phyloP scores from a whole-genome alignment of 1,139 yeast genomes.

The Hyphopichia khmerensis region DNA sequence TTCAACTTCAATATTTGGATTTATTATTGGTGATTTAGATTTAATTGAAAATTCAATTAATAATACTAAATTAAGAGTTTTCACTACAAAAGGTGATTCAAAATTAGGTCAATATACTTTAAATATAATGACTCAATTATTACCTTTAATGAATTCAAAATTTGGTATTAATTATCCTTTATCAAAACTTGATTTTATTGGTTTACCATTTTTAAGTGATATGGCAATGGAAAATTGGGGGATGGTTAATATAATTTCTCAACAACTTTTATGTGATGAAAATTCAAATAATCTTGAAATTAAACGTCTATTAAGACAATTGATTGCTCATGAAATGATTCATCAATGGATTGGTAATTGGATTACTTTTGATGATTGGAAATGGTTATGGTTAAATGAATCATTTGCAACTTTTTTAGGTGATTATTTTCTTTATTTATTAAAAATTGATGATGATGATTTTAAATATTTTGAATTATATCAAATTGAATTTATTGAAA shows the following conservation, averaged over 20 bases:
- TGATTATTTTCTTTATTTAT: conserved; percentile 34
- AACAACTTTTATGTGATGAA: conserved; percentile 46
- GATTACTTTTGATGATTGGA: conserved; percentile 67
- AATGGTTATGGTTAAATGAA: conserved; percentile 70
- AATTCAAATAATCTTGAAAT: conserved; percentile 11
- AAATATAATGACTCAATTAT: conserved; percentile 39
- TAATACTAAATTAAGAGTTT: conserved; percentile 30
- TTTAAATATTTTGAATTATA: conserved; percentile 28
- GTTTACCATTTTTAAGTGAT: conserved; percentile 68
- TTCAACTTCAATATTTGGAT: conserved; percentile 62
- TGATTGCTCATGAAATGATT: conserved; percentile 67
- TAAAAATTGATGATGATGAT: conserved; percentile 25
- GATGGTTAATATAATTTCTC: conserved; percentile 55
- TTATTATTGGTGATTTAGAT: conserved; percentile 65
- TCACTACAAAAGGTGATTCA: conserved; percentile 55
- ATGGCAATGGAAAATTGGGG: conserved; percentile 85
- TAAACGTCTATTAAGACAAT: conserved; percentile 42
- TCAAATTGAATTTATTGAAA: conserved; percentile 34
- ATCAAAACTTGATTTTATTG: conserved; percentile 60
- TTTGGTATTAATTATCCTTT: conserved; percentile 53
- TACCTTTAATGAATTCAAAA: conserved; percentile 45
- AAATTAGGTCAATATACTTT: conserved; percentile 45
- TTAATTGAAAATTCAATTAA: conserved; percentile 40
- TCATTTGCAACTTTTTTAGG: conserved; percentile 73
- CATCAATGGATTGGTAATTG: conserved; percentile 79